These are phyloP conservation scores for Pseudogymnoascus verrucosus DNA, from an alignment of 2,329 filamentous ascomycete genomes.

Conservation along the genomic window DNA sequence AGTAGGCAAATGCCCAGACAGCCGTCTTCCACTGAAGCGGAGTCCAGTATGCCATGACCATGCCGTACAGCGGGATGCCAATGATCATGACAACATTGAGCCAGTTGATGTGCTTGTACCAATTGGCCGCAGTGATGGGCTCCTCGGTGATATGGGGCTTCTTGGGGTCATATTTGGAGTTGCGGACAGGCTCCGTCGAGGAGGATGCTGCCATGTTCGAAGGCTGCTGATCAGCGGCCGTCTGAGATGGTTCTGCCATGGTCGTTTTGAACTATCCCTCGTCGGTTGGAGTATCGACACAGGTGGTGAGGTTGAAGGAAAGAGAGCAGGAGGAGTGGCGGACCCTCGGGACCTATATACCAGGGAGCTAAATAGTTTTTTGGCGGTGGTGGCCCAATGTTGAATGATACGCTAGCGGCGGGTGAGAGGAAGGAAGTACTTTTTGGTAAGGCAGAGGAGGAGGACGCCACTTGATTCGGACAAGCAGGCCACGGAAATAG, in stretches of 20 bases:
- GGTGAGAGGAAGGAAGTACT: constrained; percentile 6
- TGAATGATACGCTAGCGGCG: constrained; percentile 7
- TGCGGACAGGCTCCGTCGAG: constrained; percentile 21
- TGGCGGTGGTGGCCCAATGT: neutral
- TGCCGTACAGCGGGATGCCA: constrained; percentile 65
- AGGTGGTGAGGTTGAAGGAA: neutral
- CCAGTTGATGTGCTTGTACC: constrained; percentile 93
- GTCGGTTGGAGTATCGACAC: neutral
- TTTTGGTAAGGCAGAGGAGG: neutral
- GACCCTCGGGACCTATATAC: neutral
- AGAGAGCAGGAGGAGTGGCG: neutral
- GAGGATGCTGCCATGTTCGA: constrained; percentile 23
- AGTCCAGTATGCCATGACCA: constrained; percentile 69
- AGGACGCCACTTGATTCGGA: neutral
- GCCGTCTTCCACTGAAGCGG: constrained; percentile 65
- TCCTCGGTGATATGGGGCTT: constrained; percentile 83
- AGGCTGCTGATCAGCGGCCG: constrained; percentile 16
- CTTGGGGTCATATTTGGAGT: constrained; percentile 44
- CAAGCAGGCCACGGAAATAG: neutral
- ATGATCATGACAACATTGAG: constrained; percentile 78
- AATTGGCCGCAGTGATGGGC: constrained; percentile 73
- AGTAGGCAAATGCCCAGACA: constrained; percentile 67
- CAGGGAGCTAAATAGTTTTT: constrained; percentile 3
- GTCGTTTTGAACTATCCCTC: neutral
- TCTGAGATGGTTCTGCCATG: constrained; percentile 12